Conservation (phyloP, 2,329 filamentous ascomycete genomes). For the Colletotrichum incanum region DNA sequence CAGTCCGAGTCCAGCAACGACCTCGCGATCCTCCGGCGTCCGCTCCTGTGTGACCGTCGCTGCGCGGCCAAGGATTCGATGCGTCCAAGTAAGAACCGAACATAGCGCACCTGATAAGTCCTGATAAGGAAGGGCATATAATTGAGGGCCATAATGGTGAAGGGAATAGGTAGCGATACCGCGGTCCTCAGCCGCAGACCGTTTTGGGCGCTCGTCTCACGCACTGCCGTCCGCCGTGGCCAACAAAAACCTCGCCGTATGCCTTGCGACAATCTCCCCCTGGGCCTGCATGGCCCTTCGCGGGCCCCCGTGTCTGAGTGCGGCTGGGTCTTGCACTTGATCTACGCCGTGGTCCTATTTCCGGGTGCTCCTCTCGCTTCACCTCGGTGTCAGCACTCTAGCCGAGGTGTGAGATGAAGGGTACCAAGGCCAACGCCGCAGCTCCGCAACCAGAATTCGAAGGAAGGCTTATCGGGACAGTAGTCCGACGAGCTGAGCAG, state of each 20-base stretch:
- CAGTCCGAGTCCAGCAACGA: neutral
- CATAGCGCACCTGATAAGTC: neutral
- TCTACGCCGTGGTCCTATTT: neutral
- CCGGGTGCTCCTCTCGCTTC: neutral
- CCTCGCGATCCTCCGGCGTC: neutral
- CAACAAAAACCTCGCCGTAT: neutral
- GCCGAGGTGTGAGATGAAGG: slow-evolving; percentile 19
- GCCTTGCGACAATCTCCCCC: neutral
- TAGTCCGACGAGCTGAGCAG: neutral
- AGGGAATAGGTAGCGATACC: neutral
- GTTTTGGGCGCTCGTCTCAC: slow-evolving; percentile 1
- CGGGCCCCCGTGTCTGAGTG: neutral
- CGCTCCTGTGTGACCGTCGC: neutral
- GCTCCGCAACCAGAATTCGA: neutral
- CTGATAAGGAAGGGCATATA: neutral
- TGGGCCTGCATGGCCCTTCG: neutral
- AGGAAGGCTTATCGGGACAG: neutral
- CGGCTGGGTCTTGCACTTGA: neutral
- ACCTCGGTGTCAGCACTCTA: slow-evolving; percentile 38
- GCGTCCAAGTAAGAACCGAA: neutral
- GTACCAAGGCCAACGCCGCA: neutral
- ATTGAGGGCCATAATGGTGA: no score
- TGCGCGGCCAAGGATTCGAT: neutral
- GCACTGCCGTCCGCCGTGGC: neutral
- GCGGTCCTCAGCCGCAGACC: slow-evolving; percentile 10